These are phyloP conservation scores for Chenopodium formosanum DNA, from an alignment of 148 eudicot species.

Conservation along the genomic window DNA sequence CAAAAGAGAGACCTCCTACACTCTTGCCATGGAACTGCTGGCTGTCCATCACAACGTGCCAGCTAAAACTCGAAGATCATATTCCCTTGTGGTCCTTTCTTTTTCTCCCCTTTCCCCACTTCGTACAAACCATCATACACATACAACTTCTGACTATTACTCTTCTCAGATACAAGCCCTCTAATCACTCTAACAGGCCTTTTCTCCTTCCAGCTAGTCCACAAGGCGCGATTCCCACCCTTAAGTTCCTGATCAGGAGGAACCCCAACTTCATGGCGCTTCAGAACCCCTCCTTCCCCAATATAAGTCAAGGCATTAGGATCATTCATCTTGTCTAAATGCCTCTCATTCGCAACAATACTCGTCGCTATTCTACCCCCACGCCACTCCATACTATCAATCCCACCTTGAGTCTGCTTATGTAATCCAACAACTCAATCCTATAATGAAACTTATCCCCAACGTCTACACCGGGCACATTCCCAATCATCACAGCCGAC, in stretches of 20 bases:
- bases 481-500: conserved; percentile 13
- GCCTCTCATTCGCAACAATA: conserved; percentile 49
- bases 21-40: conserved; percentile 20
- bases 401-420: conserved; percentile 31
- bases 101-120: conserved; percentile 30
- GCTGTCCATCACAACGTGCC: conserved; percentile 34
- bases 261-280: conserved; percentile 6
- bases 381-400: conserved; percentile 33
- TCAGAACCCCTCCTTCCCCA: conserved; percentile 54
- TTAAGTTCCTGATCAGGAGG: conserved; percentile 52
- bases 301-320: conserved; percentile 36
- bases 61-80: conserved; percentile 50
- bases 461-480: conserved; percentile 47
- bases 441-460: conserved; percentile 52
- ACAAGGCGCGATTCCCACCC: conserved; percentile 53
- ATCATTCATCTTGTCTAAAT: conserved; percentile 36
- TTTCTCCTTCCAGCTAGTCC: conserved; percentile 41
- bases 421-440: conserved; percentile 63
- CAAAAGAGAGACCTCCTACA: conserved; percentile 10
- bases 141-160: conserved; percentile 8
- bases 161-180: conserved; percentile 11
- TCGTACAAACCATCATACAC: conserved; percentile 62
- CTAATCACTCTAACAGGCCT: conserved; percentile 53
- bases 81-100: conserved; percentile 29
- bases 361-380: conserved; percentile 41